Evolutionary conservation across 2,329 filamentous ascomycete genomes (phyloP).

Genomic region (Diaporthe helianthi): DNA sequence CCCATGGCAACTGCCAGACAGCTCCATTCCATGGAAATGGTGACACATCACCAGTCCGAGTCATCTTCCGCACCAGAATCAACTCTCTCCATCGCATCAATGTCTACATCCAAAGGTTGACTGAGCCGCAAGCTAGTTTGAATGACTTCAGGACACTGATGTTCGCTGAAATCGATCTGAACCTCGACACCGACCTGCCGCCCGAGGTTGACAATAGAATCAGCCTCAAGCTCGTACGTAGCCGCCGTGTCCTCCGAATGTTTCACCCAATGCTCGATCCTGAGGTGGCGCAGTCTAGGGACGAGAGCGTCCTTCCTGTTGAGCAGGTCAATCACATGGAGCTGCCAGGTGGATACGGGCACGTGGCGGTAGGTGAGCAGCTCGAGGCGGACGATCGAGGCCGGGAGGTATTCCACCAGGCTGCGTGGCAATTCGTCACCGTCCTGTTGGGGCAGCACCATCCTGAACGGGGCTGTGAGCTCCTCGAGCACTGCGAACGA

Average conservation of each 20-base stretch:
- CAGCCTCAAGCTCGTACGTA: not conserved
- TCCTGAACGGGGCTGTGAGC: not conserved
- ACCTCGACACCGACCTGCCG: not conserved
- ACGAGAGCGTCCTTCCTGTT: not conserved
- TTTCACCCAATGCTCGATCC: not conserved
- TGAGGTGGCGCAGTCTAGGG: not conserved
- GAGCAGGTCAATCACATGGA: not conserved
- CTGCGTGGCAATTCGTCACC: not conserved
- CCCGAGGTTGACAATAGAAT: not conserved
- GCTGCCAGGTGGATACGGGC: not conserved
- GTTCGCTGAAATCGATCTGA: not conserved
- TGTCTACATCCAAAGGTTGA: too few species aligned
- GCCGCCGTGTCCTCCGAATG: not conserved
- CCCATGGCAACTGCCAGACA: too few species aligned
- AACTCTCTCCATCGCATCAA: too few species aligned
- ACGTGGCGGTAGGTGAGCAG: not conserved
- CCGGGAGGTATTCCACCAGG: not conserved
- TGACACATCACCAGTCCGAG: too few species aligned
- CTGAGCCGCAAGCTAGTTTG: too few species aligned
- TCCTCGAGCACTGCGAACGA: not conserved
- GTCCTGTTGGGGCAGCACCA: not conserved
- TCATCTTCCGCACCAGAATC: not conserved
- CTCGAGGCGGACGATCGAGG: not conserved
- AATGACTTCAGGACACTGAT: not conserved
- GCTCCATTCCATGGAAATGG: too few species aligned